Percentiles rank a stretch among this genome's conserved stretches.
Conservation (phyloP, 2,329 filamentous ascomycete genomes). For the Chaetomium strumarium region DNA sequence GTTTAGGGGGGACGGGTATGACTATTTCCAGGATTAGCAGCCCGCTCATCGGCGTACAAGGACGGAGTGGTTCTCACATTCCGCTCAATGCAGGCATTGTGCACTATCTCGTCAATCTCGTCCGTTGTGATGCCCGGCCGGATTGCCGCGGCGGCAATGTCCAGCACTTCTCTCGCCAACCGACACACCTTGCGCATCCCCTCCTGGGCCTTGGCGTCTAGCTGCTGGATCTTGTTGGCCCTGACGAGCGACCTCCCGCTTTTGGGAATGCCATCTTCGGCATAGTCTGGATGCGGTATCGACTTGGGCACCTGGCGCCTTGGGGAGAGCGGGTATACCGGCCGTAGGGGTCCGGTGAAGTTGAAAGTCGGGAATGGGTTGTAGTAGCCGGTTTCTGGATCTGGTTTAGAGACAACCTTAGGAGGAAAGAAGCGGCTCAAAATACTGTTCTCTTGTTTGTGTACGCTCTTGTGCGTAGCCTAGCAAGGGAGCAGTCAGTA, state of each 20-base stretch:
- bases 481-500: slow-evolving; percentile 35
- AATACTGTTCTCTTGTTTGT: slow-evolving; percentile 73
- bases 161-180: slow-evolving; percentile 82
- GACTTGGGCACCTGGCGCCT: slow-evolving; percentile 67
- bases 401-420: slow-evolving; percentile 82
- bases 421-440: slow-evolving; percentile 70
- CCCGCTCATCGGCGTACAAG: not conserved
- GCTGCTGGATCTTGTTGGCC: slow-evolving; percentile 67
- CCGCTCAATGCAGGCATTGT: slow-evolving; percentile 89
- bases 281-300: slow-evolving; percentile 84
- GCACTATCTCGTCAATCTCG: slow-evolving; percentile 88
- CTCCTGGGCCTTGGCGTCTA: slow-evolving; percentile 74
- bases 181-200: slow-evolving; percentile 90
- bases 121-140: slow-evolving; percentile 95
- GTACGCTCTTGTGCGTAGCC: slow-evolving; percentile 74
- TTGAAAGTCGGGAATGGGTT: slow-evolving; percentile 88
- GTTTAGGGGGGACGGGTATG: slow-evolving; percentile 28
- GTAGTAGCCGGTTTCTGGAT: slow-evolving; percentile 81
- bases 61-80: slow-evolving; percentile 54
- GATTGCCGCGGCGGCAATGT: slow-evolving; percentile 77
- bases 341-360: slow-evolving; percentile 75
- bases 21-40: slow-evolving; percentile 16
- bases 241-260: slow-evolving; percentile 55
- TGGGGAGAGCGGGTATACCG: slow-evolving; percentile 78
- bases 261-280: slow-evolving; percentile 69